phyloP scores from a whole-genome alignment of 1,284 basidiomycete genomes.

The Moniliella sp. region DNA sequence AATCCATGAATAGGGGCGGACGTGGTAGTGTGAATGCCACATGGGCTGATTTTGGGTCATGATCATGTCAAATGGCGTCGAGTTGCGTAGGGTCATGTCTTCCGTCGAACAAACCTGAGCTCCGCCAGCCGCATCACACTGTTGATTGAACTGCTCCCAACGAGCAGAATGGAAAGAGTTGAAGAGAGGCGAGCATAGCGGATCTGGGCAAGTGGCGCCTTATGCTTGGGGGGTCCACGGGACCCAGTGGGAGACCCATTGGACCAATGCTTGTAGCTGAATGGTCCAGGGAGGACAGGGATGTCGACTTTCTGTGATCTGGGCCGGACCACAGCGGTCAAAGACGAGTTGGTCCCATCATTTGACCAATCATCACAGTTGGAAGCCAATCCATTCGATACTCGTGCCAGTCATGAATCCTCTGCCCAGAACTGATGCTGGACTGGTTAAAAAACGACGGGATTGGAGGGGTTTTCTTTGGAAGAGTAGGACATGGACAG shows the following conservation, averaged over 20 bases:
- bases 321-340: slow-evolving; percentile 4
- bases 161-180: slow-evolving; percentile 17
- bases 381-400: slow-evolving; percentile 22
- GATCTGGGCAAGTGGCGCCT: slow-evolving; percentile 10
- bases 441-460: slow-evolving; percentile 12
- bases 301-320: slow-evolving; percentile 8
- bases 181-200: slow-evolving; percentile 22
- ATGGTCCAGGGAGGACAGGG: slow-evolving; percentile 8
- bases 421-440: slow-evolving; percentile 2
- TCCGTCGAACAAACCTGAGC: slow-evolving; percentile 16
- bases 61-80: slow-evolving; percentile 8
- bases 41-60: not conserved
- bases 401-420: slow-evolving; percentile 11
- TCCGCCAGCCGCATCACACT: slow-evolving; percentile 9
- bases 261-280: slow-evolving; percentile 16
- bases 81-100: slow-evolving; percentile 12
- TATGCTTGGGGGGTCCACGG: slow-evolving; percentile 12
- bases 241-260: slow-evolving; percentile 14
- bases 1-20: slow-evolving; percentile 11
- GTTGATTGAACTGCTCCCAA: slow-evolving; percentile 8
- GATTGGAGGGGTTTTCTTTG: slow-evolving; percentile 5
- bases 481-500: slow-evolving; percentile 15
- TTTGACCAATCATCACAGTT: slow-evolving; percentile 9
- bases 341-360: slow-evolving; percentile 8
- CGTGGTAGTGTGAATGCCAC: slow-evolving; percentile 1